Evolutionary conservation across 495 filamentous ascomycete species (phyloP).

Genomic region (Trichocladium uniseriatum): DNA sequence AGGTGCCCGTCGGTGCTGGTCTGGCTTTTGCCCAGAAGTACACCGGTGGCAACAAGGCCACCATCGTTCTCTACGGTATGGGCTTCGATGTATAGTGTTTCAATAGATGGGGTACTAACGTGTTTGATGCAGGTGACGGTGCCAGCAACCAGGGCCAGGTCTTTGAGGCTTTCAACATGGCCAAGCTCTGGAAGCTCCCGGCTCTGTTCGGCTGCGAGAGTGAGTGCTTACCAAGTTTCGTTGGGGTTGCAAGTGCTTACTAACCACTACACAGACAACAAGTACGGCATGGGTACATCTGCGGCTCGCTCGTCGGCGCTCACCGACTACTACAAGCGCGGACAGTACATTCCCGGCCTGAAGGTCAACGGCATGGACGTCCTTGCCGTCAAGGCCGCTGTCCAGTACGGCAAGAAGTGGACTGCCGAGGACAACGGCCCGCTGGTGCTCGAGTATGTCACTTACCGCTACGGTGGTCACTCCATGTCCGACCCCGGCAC

Average conservation of each 20-base stretch:
- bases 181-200: constrained; percentile 95
- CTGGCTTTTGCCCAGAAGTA: constrained; percentile 97
- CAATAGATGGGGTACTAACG: constrained; percentile 1
- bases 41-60: constrained; percentile 70
- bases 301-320: constrained; percentile 87
- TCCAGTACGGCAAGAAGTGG: constrained; percentile 83
- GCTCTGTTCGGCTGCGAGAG: constrained; percentile 96
- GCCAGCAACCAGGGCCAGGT: constrained; percentile 98
- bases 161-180: constrained; percentile 99
- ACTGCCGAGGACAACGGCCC: constrained; percentile 74
- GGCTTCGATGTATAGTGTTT: background rate
- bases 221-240: constrained; percentile 38
- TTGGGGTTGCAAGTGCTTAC: background rate
- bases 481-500: constrained; percentile 99
- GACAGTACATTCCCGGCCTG: constrained; percentile 97
- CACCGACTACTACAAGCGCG: constrained; percentile 99
- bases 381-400: constrained; percentile 92
- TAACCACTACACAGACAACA: constrained; percentile 66
- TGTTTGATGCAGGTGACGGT: constrained; percentile 51
- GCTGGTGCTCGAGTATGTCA: constrained; percentile 95
- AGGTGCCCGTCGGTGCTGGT: constrained; percentile 95
- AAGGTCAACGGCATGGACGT: constrained; percentile 99
- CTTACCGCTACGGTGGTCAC: constrained; percentile 98
- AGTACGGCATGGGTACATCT: constrained; percentile 99
- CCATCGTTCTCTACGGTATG: constrained; percentile 76